Percentiles rank a stretch among this genome's conserved stretches.
Conservation (phyloP, 2,329 filamentous ascomycete genomes). For the Cordyceps farinosa region DNA sequence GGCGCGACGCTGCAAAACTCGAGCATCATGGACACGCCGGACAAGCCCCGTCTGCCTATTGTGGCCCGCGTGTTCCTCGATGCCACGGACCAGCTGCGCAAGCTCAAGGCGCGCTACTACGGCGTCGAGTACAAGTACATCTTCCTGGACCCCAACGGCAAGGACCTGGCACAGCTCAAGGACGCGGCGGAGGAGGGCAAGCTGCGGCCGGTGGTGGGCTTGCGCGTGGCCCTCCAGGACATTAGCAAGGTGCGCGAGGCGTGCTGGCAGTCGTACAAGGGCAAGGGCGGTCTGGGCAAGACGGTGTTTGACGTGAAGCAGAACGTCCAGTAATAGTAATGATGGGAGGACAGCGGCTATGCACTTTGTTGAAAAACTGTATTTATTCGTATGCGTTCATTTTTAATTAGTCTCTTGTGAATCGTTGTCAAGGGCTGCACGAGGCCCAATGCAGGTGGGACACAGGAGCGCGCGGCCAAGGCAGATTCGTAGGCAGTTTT, state of each 20-base stretch:
- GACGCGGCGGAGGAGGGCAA: constrained; percentile 20
- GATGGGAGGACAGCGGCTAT: background rate
- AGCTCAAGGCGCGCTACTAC: constrained; percentile 31
- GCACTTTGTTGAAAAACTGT: too few species aligned
- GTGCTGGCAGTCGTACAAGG: constrained; percentile 34
- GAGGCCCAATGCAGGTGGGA: background rate
- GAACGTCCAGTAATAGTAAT: background rate
- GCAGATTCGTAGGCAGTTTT: constrained; percentile 14
- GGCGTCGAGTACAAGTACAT: constrained; percentile 36
- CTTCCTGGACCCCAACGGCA: constrained; percentile 31
- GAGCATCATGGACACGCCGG: constrained; percentile 26
- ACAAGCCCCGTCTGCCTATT: constrained; percentile 27
- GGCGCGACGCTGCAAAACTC: constrained; percentile 33
- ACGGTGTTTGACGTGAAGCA: constrained; percentile 28
- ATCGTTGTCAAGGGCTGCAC: background rate
- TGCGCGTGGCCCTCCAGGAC: constrained; percentile 29
- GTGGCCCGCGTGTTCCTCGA: constrained; percentile 28
- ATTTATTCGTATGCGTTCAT: background rate
- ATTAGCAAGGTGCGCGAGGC: constrained; percentile 35
- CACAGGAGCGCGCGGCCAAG: background rate
- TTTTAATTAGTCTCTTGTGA: background rate
- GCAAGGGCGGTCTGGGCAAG: constrained; percentile 40
- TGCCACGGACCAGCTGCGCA: constrained; percentile 29
- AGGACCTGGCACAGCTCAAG: constrained; percentile 25
- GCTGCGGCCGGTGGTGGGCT: constrained; percentile 23